These are phyloP conservation scores for Euphorbia lathyris DNA, from an alignment of 345 rosid species.

Conservation along the genomic window DNA sequence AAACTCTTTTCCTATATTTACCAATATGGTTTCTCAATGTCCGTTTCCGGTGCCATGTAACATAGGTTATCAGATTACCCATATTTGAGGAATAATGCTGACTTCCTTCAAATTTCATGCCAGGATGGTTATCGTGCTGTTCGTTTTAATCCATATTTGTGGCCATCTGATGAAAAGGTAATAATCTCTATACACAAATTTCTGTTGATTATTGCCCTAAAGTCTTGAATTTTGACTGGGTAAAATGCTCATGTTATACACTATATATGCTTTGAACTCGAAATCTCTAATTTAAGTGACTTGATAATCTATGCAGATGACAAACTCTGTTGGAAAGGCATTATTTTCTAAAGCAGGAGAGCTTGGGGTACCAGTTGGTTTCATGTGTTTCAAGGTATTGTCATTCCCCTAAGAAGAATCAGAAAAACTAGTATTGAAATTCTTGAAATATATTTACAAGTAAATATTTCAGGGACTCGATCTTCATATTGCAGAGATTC, in stretches of 20 bases:
- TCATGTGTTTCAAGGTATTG: conserved; percentile 92
- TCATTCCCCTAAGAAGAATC: conserved; percentile 1
- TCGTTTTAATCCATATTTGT: conserved; percentile 88
- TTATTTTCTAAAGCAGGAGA: conserved; percentile 88
- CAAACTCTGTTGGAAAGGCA: conserved; percentile 78
- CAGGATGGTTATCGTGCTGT: conserved; percentile 87
- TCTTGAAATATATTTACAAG: not conserved
- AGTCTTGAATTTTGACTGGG: not conserved
- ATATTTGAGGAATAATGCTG: conserved; percentile 16
- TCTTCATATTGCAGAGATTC: conserved; percentile 73
- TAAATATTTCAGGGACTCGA: conserved; percentile 61
- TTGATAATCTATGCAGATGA: conserved; percentile 53
- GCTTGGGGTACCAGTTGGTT: conserved; percentile 83
- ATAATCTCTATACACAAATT: conserved; percentile 4
- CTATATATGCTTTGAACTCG: too few relatives aligned
- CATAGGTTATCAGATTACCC: conserved; percentile 1
- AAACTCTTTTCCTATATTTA: too few relatives aligned
- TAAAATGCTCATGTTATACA: too few relatives aligned
- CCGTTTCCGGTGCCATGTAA: too few relatives aligned
- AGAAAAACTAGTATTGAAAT: not conserved
- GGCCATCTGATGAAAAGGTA: conserved; percentile 90
- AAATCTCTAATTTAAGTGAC: too few relatives aligned
- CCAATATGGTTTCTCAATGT: too few relatives aligned
- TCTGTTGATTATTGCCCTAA: not conserved
- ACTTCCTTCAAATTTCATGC: conserved; percentile 23